Conservation (phyloP, 306 rosid species). For the Vigna radiata region DNA sequence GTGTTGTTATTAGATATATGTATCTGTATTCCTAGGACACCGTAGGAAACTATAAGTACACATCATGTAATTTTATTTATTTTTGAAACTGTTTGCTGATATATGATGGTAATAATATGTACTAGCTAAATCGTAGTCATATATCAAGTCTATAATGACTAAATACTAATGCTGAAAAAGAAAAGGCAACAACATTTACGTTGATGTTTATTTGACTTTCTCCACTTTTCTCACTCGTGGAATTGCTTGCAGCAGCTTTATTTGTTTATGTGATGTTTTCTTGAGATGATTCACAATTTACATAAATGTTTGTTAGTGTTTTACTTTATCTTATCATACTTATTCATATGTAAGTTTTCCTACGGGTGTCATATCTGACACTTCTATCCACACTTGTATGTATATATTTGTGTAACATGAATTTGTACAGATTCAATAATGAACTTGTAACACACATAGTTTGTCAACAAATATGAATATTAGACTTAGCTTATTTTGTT, state of each 20-base stretch:
- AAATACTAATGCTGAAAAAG: not conserved
- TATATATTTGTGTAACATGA: not conserved
- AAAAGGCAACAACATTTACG: not conserved
- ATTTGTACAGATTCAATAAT: not conserved
- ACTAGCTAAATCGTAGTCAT: not conserved
- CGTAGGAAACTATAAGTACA: too few relatives aligned
- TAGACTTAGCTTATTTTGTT: not conserved
- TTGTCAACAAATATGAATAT: conserved; percentile 15
- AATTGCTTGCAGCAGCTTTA: not conserved
- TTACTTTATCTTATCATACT: not conserved
- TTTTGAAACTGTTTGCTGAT: not conserved
- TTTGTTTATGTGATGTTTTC: not conserved
- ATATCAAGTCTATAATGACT: not conserved
- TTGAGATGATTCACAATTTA: not conserved
- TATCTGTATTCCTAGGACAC: too few relatives aligned
- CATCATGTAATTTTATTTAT: too few relatives aligned
- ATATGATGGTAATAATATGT: not conserved
- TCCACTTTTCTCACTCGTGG: not conserved
- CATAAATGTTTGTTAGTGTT: not conserved
- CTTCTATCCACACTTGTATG: too few relatives aligned
- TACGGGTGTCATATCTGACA: not conserved
- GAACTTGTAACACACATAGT: not conserved
- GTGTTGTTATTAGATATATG: too few relatives aligned
- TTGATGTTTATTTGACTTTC: not conserved
- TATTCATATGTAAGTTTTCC: not conserved